Evolutionary conservation across 495 filamentous ascomycete genomes (phyloP).

Genomic region (Tuber calosporum): DNA sequence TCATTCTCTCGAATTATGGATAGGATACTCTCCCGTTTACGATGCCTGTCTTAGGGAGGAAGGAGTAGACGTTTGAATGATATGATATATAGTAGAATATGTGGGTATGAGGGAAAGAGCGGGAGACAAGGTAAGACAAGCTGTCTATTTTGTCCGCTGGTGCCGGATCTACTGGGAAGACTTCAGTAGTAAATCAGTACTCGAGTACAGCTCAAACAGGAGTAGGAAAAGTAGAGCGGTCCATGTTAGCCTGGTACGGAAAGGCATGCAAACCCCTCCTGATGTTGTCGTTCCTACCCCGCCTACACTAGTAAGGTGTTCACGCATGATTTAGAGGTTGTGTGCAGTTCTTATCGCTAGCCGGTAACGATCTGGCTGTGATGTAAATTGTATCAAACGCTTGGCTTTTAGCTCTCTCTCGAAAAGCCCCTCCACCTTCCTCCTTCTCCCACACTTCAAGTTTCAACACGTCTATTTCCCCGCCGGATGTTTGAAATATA

Average conservation of each 20-base stretch:
- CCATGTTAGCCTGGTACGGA: neutral
- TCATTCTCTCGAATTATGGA: constrained; percentile 2
- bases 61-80: neutral
- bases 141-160: neutral
- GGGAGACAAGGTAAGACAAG: neutral
- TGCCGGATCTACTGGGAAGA: constrained; percentile 1
- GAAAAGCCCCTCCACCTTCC: neutral
- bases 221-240: neutral
- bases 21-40: neutral
- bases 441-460: neutral
- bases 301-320: neutral
- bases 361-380: constrained; percentile 16
- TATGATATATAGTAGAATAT: neutral
- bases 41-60: neutral
- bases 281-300: neutral
- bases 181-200: too few relatives aligned
- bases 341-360: constrained; percentile 35
- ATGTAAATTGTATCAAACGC: constrained; percentile 36
- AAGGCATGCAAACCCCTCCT: constrained; percentile 1
- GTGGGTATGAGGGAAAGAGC: neutral
- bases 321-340: constrained; percentile 38
- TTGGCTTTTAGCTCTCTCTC: neutral
- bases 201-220: too few relatives aligned
- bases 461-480: constrained; percentile 18
- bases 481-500: constrained; percentile 32